Evolutionary conservation across 306 rosid species (phyloP).

Genomic region (Quercus alba): DNA sequence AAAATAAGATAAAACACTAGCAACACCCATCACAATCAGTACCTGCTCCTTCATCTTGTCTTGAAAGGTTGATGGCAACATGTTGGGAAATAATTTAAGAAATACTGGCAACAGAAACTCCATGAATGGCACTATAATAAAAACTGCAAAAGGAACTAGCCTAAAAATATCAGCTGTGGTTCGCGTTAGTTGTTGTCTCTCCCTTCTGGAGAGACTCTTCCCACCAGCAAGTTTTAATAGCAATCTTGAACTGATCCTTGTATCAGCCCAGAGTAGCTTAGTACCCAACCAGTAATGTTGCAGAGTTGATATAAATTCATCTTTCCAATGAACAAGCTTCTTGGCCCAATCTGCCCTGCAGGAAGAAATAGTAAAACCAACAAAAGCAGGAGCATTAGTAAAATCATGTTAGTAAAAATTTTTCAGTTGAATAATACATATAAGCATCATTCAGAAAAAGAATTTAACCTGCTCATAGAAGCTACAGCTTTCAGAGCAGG

Average conservation of each 20-base stretch:
- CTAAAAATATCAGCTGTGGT: conserved; percentile 90
- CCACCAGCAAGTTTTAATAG: conserved; percentile 87
- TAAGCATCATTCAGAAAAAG: not conserved
- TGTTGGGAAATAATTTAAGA: conserved; percentile 87
- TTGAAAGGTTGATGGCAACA: conserved; percentile 94
- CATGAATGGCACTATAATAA: conserved; percentile 87
- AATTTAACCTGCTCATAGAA: conserved; percentile 80
- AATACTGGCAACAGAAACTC: conserved; percentile 85
- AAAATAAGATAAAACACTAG: conserved; percentile 1
- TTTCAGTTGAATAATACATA: not conserved
- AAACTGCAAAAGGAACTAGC: conserved; percentile 90
- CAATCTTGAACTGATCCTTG: conserved; percentile 80
- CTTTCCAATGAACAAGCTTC: conserved; percentile 79
- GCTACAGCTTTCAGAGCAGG: conserved; percentile 77
- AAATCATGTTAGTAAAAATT: not conserved
- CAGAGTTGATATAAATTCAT: conserved; percentile 61
- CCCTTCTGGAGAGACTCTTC: conserved; percentile 90
- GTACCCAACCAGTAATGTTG: conserved; percentile 95
- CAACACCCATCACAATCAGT: conserved; percentile 1
- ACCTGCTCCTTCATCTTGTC: conserved; percentile 98
- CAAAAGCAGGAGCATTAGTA: not conserved
- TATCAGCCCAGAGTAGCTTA: conserved; percentile 79
- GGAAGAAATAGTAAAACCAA: conserved; percentile 26
- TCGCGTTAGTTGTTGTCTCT: conserved; percentile 85
- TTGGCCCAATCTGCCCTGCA: conserved; percentile 94